Base-by-base conservation (phyloP, 345 rosid genomes). In the Orychophragmus violaceus region DNA sequence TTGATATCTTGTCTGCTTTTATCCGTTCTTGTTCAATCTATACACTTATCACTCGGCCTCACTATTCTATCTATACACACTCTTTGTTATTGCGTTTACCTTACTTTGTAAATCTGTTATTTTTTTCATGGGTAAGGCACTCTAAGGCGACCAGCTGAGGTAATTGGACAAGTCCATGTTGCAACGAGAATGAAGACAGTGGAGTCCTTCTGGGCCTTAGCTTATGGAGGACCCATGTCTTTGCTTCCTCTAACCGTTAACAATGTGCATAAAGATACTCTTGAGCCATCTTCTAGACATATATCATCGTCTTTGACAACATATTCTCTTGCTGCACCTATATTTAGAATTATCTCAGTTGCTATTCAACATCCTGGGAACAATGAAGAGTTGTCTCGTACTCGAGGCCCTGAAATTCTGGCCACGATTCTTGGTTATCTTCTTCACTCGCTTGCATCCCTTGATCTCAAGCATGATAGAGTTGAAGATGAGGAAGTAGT, bases 91-190 rank as follows among this genome's bases (percentile, higher is more conserved):
- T n/a, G n/a, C n/a, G n/a, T n/a, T n/a, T n/a, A n/a, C n/a, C n/a
- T n/a, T n/a, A n/a, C n/a, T n/a, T 66, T 35, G 58, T 45, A 60
- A 54, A 8, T 28, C 16, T 1, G 8, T 42, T 28, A 57, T 12
- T 24, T 50, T 46, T 62, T 44, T 62, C 50, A 45, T 68, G 53
- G 69, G 76, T 71, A 77, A 88, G 99, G 99, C 70, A 72, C 77
- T 57, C 67, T 76, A 54, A 84, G 97, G 66, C 73, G 99, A 58
- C 97, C 97, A 11, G 99, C 91, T 21, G 99, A 94, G 80, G 89
- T 94, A 72, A 95, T 94, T 50, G 97, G 99, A 78, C 97, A 94
- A 83, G 93, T 90, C 56, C 89, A 88, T 83, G 87, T 94, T 63
- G 97, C 97, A 32, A 76, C 81, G 50, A 83, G 97, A 82, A 81